A percentile compares a stretch with the other conserved stretches of the same genome.
These are phyloP conservation scores for Phytophthora macrochlamydospora DNA, from an alignment of 352 stramenopile species.

Conservation along the genomic window DNA sequence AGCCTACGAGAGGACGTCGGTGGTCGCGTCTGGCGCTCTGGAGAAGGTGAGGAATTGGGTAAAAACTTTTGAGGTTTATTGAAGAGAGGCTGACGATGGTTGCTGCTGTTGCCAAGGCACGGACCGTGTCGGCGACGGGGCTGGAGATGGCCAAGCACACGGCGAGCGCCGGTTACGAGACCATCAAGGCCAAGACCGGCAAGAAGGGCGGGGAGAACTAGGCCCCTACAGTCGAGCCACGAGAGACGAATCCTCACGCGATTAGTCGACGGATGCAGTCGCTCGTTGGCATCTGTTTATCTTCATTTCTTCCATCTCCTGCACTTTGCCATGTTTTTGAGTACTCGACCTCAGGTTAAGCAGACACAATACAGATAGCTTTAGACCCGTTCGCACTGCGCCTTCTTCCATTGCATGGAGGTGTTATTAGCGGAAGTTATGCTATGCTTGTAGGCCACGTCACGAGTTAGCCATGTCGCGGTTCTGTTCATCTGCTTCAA, in stretches of 20 bases:
- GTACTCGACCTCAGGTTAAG: conserved; percentile 29
- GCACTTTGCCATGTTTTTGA: conserved; percentile 27
- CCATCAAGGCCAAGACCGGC: conserved; percentile 79
- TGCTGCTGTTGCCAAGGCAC: conserved; percentile 41
- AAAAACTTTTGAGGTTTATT: neutral
- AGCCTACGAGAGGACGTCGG: conserved; percentile 62
- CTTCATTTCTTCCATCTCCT: conserved; percentile 15
- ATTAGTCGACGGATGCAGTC: conserved; percentile 3
- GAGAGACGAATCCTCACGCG: neutral
- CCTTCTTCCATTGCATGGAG: too few species aligned
- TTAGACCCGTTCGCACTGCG: conserved; percentile 17
- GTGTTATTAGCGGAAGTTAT: too few species aligned
- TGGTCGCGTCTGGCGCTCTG: conserved; percentile 68
- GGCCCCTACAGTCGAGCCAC: conserved; percentile 1
- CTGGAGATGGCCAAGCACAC: conserved; percentile 85
- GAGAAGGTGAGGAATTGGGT: conserved; percentile 57
- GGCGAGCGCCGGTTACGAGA: conserved; percentile 68
- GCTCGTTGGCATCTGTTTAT: conserved; percentile 18
- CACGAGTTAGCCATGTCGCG: too few species aligned
- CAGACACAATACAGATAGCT: conserved; percentile 40
- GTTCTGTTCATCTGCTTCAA: too few species aligned
- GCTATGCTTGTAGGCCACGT: too few species aligned
- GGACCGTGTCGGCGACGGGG: conserved; percentile 57
- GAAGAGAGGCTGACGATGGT: conserved; percentile 7
- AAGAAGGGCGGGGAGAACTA: conserved; percentile 66